A percentile compares a stretch with the other conserved stretches of the same genome.
Conservation (phyloP, 2,329 filamentous ascomycete genomes). For the Trichoderma sp. region DNA sequence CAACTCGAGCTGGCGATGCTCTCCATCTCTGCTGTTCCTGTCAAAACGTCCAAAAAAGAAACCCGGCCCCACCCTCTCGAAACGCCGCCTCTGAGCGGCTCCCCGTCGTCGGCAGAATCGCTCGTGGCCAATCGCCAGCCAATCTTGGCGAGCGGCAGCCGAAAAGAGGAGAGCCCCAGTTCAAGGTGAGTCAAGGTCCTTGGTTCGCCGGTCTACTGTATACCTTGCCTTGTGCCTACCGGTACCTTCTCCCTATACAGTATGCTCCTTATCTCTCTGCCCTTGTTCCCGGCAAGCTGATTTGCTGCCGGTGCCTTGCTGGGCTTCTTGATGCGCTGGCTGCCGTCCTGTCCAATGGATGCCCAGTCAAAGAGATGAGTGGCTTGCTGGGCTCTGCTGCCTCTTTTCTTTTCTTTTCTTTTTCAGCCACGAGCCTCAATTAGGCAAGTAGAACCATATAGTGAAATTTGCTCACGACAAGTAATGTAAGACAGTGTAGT, state of each 20-base stretch:
- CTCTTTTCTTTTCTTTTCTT: not conserved
- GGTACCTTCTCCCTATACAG: not conserved
- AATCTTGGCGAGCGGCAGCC: constrained; percentile 9
- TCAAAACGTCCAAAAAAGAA: not conserved
- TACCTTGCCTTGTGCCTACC: too few relatives aligned
- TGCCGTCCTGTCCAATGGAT: constrained; percentile 19
- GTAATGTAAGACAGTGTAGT: constrained; percentile 11
- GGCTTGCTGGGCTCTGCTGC: not conserved
- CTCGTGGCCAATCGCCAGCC: constrained; percentile 8
- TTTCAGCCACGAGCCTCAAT: constrained; percentile 1
- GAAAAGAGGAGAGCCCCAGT: not conserved
- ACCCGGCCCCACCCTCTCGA: not conserved
- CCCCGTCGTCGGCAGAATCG: not conserved
- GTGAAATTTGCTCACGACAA: not conserved
- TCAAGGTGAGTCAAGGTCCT: not conserved
- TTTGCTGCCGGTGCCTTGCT: constrained; percentile 7
- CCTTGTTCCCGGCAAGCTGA: constrained; percentile 7
- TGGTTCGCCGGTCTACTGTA: not conserved
- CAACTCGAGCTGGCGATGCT: not conserved
- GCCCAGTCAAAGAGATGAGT: constrained; percentile 1
- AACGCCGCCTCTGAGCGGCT: constrained; percentile 6
- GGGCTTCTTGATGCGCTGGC: constrained; percentile 12
- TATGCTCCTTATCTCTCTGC: not conserved
- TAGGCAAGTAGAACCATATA: constrained; percentile 6
- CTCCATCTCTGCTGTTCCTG: not conserved